Base-by-base conservation (phyloP, 2,329 filamentous ascomycete genomes). In the Emergomyces africanus region DNA sequence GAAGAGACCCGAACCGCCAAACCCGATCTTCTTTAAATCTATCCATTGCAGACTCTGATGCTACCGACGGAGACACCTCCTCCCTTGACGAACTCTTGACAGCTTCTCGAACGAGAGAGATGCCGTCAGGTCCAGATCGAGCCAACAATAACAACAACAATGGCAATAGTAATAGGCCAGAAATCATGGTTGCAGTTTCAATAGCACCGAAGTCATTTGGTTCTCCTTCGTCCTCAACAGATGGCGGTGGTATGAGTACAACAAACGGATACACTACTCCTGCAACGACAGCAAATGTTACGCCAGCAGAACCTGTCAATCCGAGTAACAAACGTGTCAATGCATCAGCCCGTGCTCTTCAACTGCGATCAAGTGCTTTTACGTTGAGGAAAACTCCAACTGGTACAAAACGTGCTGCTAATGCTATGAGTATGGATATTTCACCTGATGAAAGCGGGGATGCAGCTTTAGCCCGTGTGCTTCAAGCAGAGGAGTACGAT, bases 191-290 rank as follows among this genome's bases (percentile, higher is more conserved):
- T 58, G 68, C 68, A 23, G 70, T 71, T 2, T 68, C 71, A 0
- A 41, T 64, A 10, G 67, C 65, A 56, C 69, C 68, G 57, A 58
- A 61, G 14, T 63, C 67, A 2, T 64, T 59, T 6, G 60, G 64
- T 46, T 66, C 66, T 8, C 70, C 70, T 42, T 73, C 76, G 30
- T 65, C 74, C 5, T 75, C 73, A 25, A 77, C 76, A 2, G 63
- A 69, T 35, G 71, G 72, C 5, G 71, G 72, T 39, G 69, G 69
- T 10, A 70, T 71, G 35, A 68, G 75, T 57, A 73, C 74, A 5
- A 79, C 74, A 12, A 74, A 75, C 42, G 80, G 77, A 20, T 81
- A 79, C 65, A 83, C 82, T 60, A 87, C 85, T 3, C 83, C 84
- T 4, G 80, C 76, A 42, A 87, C 85, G 23, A 85, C 82, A 69